phyloP scores from a whole-genome alignment of 1,284 basidiomycete species.

The Singerocomus inundabilis region DNA sequence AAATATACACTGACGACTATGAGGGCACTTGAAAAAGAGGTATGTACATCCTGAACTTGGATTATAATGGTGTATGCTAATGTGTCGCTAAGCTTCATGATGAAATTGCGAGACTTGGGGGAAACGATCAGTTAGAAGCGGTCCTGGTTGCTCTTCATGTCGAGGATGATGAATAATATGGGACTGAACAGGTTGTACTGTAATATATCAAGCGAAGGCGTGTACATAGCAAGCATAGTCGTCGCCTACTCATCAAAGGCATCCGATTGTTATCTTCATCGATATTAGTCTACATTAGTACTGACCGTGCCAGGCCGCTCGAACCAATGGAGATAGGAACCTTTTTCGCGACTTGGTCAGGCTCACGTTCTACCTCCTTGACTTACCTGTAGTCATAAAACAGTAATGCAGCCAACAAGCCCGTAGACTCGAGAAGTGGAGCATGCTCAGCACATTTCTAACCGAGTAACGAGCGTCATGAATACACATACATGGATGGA shows the following conservation, averaged over 20 bases:
- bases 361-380: conserved; percentile 1
- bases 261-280: conserved; percentile 2
- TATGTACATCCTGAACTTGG: conserved; percentile 21
- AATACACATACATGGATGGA: not conserved
- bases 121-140: conserved; percentile 27
- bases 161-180: conserved; percentile 6
- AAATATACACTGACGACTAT: conserved; percentile 66
- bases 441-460: not conserved
- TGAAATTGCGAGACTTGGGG: conserved; percentile 29
- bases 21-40: conserved; percentile 49
- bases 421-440: not conserved
- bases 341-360: not conserved
- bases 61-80: not conserved
- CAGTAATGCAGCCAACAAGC: not conserved
- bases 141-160: conserved; percentile 31
- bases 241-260: not conserved
- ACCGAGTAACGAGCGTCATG: too few species aligned
- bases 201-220: too few species aligned
- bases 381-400: not conserved
- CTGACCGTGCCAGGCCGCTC: conserved; percentile 4
- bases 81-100: conserved; percentile 26
- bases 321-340: not conserved
- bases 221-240: not conserved
- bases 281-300: not conserved
- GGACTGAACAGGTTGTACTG: not conserved